Percentiles rank a stretch among this genome's conserved stretches.
These are phyloP conservation scores for Syzygium aqueum DNA, from an alignment of 345 rosid species.

Conservation along the genomic window DNA sequence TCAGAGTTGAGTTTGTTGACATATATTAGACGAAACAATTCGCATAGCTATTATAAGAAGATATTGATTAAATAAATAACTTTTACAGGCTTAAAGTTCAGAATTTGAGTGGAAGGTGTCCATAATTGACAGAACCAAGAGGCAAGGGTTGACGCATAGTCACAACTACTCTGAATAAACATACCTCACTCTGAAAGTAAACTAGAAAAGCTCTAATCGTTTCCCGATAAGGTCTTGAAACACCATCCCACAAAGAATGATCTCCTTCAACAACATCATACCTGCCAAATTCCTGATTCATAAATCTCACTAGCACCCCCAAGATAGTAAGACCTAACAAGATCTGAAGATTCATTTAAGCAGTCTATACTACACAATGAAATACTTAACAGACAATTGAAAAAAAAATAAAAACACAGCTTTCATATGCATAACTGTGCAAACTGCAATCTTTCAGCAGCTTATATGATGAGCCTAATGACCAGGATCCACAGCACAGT, in stretches of 20 bases:
- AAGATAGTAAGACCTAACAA: conserved; percentile 17
- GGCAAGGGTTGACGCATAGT: background rate
- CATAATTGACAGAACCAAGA: background rate
- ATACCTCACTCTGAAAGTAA: conserved; percentile 91
- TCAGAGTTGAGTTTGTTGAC: background rate
- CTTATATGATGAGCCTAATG: background rate
- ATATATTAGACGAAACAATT: background rate
- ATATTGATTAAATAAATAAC: background rate
- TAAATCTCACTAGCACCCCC: conserved; percentile 13
- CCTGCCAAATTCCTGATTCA: conserved; percentile 57
- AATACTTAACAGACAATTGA: background rate
- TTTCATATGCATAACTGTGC: background rate
- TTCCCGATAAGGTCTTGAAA: conserved; percentile 87
- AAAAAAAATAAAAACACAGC: background rate
- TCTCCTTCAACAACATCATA: conserved; percentile 65
- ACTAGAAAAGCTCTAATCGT: conserved; percentile 82
- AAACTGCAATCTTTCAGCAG: background rate
- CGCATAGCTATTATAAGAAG: background rate
- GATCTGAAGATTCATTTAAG: background rate
- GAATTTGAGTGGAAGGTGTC: background rate
- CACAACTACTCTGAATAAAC: background rate
- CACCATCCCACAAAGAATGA: conserved; percentile 74
- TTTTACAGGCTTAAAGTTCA: background rate
- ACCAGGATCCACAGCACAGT: background rate
- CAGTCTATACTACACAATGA: background rate